phyloP scores from a whole-genome alignment of 495 filamentous ascomycete genomes.

The Aspergillus saccharolyticus region DNA sequence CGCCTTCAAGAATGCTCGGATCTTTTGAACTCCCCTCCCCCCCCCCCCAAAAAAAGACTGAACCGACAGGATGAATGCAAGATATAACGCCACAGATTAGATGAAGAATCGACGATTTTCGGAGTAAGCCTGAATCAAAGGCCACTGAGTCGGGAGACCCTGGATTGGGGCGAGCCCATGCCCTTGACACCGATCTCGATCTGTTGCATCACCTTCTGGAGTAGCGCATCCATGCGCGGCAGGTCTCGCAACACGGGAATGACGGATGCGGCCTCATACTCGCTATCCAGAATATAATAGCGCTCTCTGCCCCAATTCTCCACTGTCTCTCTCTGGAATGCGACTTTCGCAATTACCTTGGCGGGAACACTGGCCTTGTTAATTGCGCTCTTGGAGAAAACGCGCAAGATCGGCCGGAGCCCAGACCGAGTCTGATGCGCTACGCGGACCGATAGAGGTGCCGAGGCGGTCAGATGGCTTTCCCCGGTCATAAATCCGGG shows the following conservation, averaged over 20 bases:
- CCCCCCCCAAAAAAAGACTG: neutral
- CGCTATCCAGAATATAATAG: conserved; percentile 37
- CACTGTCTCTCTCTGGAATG: conserved; percentile 34
- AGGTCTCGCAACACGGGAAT: conserved; percentile 29
- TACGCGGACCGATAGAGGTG: conserved; percentile 32
- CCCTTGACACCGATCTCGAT: conserved; percentile 27
- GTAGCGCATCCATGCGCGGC: conserved; percentile 25
- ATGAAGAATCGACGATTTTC: neutral
- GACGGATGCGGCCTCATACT: conserved; percentile 41
- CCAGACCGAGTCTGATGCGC: conserved; percentile 35
- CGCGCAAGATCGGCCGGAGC: conserved; percentile 33
- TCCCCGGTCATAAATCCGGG: conserved; percentile 35
- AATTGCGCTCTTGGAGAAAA: conserved; percentile 37
- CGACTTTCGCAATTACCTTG: conserved; percentile 37
- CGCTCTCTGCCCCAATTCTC: conserved; percentile 32
- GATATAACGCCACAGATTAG: conserved; percentile 8
- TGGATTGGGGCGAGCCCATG: conserved; percentile 27
- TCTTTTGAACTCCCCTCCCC: neutral
- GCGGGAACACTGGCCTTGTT: conserved; percentile 39
- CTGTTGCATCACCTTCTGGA: conserved; percentile 34
- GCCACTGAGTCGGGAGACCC: conserved; percentile 20
- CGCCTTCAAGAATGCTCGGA: neutral
- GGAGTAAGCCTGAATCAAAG: neutral
- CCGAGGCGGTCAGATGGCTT: conserved; percentile 23
- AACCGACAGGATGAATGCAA: neutral